Base-by-base conservation (phyloP, 352 stramenopile genomes). In the Globisporangium lucens region DNA sequence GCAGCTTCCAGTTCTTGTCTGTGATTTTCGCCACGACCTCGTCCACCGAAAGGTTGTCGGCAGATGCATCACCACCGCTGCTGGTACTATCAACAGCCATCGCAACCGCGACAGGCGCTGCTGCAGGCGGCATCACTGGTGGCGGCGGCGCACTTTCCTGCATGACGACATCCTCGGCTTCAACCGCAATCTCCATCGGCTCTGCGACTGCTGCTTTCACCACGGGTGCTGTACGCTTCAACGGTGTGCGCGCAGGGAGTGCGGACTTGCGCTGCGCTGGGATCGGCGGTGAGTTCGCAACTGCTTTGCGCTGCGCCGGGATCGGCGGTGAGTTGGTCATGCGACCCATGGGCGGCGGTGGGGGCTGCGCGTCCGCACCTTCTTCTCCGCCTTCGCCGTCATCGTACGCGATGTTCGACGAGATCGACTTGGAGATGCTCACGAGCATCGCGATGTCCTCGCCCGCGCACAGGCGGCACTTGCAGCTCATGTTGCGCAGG, bases 1-100 rank as follows among this genome's bases (percentile, higher is more conserved):
- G 78, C 17, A 89, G 67, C 75, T 94, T 95, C 89, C 89, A 96
- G 73, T 91, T 93, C 73, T 93, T 95, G 61, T 96, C 87, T 15
- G 73, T 76, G 56, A 94, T 24, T 58, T 91, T 83, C 15, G 75
- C 70, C 33, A 91, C 56, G 3, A 94, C 51, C 4, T 56, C 68
- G 7, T 92, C 83, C 9, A 92, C 68, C 22, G 75, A 71, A 12
- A 76, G 69, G 22, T 77, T 74, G 0, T 66, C 63, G 10, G 24
- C 57, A 22, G 38, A 5, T 27, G 33, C 55, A 57, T 17, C 29
- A 29, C 15, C 52, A 22, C 24, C 43, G 56, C 29, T 68, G 38
- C 53, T 36, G 20, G 22, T 47, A 20, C 56, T 41, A 27, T 57
- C 61, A n/a, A 52, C 7, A 38, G 30, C n/a, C 51, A 62, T 71